Base-by-base conservation (phyloP, 139 green algal species). In the Auxenochlorella pyrenoidosa region DNA sequence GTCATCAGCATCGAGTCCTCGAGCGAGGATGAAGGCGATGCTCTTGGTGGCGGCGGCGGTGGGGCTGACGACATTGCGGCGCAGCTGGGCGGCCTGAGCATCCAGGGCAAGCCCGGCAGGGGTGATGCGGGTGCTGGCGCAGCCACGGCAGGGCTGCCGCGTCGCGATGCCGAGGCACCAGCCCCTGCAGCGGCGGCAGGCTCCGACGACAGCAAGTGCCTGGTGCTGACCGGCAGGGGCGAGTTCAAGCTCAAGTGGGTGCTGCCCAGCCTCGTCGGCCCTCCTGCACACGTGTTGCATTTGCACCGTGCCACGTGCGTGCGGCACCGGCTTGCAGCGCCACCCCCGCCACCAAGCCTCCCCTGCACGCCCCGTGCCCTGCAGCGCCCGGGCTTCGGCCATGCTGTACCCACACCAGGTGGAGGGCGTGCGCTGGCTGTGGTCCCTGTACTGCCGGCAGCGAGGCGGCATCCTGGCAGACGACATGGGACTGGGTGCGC, bases 341-440 rank as follows among this genome's bases (percentile, higher is more conserved):
- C 70, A 76, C 68, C 28, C 13, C 41, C 26, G 24, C 73, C 41
- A 21, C 34, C 22, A 4, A 26, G 26, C 75, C 13, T 15, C 12
- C 28, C 6, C 38, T 71, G n/a, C 18, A n/a, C 0, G 0, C 51
- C 22, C 51, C 32, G 40, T 60, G n/a, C 80, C 2, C 60, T 60
- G 24, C 58, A 77, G 36, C 18, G 30, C 75, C 41, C 38, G 44
- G 13, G 59, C 95, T 1, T 87, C 89, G 19, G 71, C 26, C 34
- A 91, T 89, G 86, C 89, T 98, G 58, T 98, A 96, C 89, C 87
- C 91, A 2, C 93, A 97, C 68, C 94, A 96, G 85, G 75, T 95
- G 6, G 88, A 96, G 19, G 96, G 96, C 6, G 88, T 99, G 5
- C 83, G 87, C 58, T 99, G 97, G 97, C 88, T 99, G 90, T 96